phyloP scores from a whole-genome alignment of 2,329 filamentous ascomycete genomes.

The Elsinoe ampelina region DNA sequence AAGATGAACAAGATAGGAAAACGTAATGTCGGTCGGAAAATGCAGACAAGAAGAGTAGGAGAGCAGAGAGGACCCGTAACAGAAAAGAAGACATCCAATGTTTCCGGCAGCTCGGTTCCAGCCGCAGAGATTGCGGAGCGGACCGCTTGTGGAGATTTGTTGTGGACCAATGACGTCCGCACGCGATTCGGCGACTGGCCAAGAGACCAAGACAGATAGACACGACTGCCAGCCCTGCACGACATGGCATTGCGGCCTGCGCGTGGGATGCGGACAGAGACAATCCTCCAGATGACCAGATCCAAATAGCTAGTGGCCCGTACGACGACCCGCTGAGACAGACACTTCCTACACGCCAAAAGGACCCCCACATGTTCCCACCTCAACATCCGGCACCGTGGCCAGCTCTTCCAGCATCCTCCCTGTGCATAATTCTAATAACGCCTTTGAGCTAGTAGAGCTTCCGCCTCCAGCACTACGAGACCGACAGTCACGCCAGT shows the following conservation, averaged over 20 bases:
- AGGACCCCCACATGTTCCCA: not conserved
- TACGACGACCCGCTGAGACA: not conserved
- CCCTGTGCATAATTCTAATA: conserved; percentile 13
- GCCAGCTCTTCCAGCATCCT: conserved; percentile 1
- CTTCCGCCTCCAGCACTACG: conserved; percentile 20
- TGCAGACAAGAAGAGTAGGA: no score
- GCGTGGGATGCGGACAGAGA: conserved; percentile 3
- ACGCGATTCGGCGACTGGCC: conserved; percentile 11
- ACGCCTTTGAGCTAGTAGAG: conserved; percentile 21
- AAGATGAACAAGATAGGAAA: no score
- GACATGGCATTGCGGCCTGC: not conserved
- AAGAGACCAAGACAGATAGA: conserved; percentile 6
- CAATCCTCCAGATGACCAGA: conserved; percentile 1
- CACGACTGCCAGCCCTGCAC: not conserved
- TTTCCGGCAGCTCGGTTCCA: not conserved
- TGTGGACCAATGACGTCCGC: conserved; percentile 1
- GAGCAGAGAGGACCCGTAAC: not conserved
- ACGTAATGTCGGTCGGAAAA: no score
- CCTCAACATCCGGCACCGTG: conserved; percentile 8
- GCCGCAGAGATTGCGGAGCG: not conserved
- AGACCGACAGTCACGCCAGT: not conserved
- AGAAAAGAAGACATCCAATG: not conserved
- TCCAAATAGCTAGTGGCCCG: not conserved
- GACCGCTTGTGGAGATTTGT: conserved; percentile 2
- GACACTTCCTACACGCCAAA: not conserved